A percentile compares a stretch with the other conserved stretches of the same genome.
Conservation (phyloP, 23 red algal genomes). For the Rhodosorus marinus region DNA sequence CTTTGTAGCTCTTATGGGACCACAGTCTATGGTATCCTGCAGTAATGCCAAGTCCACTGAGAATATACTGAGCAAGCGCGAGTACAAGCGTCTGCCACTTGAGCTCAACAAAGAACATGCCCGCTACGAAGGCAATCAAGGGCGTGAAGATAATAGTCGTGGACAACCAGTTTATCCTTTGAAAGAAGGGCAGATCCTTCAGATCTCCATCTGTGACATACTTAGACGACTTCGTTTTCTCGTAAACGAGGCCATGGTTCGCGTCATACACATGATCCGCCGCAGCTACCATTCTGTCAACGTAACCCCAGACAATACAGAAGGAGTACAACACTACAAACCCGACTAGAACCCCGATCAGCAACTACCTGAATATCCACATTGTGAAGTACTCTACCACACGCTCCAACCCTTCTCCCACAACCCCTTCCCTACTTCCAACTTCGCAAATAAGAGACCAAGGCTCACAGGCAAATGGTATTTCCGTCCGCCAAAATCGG, state of each 20-base stretch:
- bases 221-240: slow-evolving; percentile 73
- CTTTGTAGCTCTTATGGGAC: slow-evolving; percentile 67
- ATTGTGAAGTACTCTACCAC: no score
- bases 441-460: no score
- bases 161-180: slow-evolving; percentile 94
- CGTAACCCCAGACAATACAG: no score
- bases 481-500: no score
- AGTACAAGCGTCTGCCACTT: slow-evolving; percentile 45
- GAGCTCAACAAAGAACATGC: slow-evolving; percentile 46
- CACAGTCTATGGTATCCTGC: slow-evolving; percentile 90
- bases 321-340: no score
- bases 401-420: no score
- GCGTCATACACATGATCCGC: slow-evolving; percentile 62
- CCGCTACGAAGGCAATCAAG: slow-evolving; percentile 41
- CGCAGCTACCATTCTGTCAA: no score
- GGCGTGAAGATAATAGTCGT: slow-evolving; percentile 94
- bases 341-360: no score
- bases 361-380: no score
- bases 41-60: slow-evolving; percentile 82
- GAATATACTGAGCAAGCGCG: slow-evolving; percentile 60
- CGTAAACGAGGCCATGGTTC: slow-evolving; percentile 31
- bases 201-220: slow-evolving; percentile 93
- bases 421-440: no score
- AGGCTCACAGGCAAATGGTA: no score
- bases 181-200: slow-evolving; percentile 51